phyloP scores from a whole-genome alignment of 2,329 filamentous ascomycete genomes.

The Aspergillus japonicus region DNA sequence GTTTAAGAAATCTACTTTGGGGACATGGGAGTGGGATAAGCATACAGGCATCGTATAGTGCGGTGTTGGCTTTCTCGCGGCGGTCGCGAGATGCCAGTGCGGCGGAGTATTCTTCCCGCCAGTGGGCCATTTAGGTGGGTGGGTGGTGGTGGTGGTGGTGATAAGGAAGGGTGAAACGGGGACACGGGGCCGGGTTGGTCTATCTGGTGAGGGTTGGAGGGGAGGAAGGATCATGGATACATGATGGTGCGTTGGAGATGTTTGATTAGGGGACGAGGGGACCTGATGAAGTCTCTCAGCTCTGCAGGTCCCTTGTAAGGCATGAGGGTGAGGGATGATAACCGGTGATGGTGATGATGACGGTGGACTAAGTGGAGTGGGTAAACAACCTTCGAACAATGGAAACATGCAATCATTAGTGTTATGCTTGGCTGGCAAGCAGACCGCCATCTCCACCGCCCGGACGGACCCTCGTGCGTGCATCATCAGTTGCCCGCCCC shows the following conservation, averaged over 20 bases:
- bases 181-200: neutral
- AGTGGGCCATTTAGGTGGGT: constrained; percentile 57
- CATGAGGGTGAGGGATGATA: neutral
- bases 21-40: constrained; percentile 8
- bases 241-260: constrained; percentile 7
- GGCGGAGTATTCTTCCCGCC: constrained; percentile 77
- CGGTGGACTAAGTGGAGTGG: constrained; percentile 2
- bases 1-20: too few relatives aligned
- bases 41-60: constrained; percentile 76
- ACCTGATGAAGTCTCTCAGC: neutral
- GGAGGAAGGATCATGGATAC: constrained; percentile 7
- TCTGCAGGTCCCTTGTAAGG: neutral
- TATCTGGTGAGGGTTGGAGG: too few relatives aligned
- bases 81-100: constrained; percentile 71
- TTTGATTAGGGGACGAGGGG: neutral
- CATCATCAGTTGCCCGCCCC: constrained; percentile 31
- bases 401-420: too few relatives aligned
- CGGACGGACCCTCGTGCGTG: constrained; percentile 27
- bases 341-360: constrained; percentile 17
- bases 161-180: constrained; percentile 11
- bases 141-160: constrained; percentile 10
- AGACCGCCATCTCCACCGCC: constrained; percentile 36
- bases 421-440: constrained; percentile 10
- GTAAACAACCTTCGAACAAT: too few relatives aligned
- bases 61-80: constrained; percentile 62